Base-by-base conservation (phyloP, 345 rosid species). In the Geranium rotundifolium region DNA sequence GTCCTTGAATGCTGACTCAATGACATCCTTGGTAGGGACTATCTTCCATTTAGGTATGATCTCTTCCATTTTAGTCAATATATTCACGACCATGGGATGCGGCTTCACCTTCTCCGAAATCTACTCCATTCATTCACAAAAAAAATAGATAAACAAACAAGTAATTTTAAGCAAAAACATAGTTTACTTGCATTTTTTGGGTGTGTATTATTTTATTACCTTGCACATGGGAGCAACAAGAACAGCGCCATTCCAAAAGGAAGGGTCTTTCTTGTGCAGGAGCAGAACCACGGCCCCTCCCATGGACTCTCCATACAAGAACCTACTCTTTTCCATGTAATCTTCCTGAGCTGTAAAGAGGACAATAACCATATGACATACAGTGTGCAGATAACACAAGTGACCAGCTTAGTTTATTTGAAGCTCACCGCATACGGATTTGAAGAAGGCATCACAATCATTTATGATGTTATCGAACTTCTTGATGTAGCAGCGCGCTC, bases 171-270 rank as follows among this genome's bases (percentile, higher is more conserved):
- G 12, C 15, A 12, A 46, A 46, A 46, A 2, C 16, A 2, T 12
- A 46, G 7, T 5, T 37, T 46, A 46, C 13, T 7, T 46, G 12
- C 52, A 14, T 46, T 2, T 9, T 9, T 10, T 34, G 3, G 52
- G 13, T 4, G 15, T 23, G 27, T 23, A 23, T 23, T 34, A 41
- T 1, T 15, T 39, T 9, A 15, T 41, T 73, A 89, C 99, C 97
- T 95, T 95, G 60, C 99, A 95, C 99, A 95, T 95, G 19, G 99
- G 99, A 18, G 99, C 99, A 49, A 86, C 88, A 39, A 95, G 95
- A 59, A 90, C 79, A 18, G 93, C 96, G 5, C 97, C 99, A 4
- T 87, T 82, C 81, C 92, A 95, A 54, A 90, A 85, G 19, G 82
- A 31, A 2, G 96, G 93, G 66, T 85, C 87, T 70, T 85, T 95